phyloP scores from a whole-genome alignment of 116 monocot species.

The Posidonia oceanica region DNA sequence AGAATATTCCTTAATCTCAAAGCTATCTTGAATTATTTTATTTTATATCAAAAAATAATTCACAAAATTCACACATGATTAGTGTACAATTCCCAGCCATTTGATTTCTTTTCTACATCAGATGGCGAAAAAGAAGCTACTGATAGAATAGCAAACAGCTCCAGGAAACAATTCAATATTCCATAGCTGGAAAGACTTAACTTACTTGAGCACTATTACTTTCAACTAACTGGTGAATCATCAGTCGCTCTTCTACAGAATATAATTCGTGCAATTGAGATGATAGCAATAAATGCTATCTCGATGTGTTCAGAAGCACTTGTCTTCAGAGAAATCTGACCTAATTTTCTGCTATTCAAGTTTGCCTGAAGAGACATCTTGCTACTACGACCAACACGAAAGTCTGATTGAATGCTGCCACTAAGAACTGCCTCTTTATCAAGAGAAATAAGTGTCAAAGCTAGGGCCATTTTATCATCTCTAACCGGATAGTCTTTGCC shows the following conservation, averaged over 20 bases:
- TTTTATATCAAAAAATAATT: no score
- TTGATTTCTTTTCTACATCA: no score
- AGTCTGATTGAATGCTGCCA: conserved; percentile 55
- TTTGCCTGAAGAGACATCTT: conserved; percentile 57
- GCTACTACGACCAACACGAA: conserved; percentile 30
- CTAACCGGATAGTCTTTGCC: conserved; percentile 82
- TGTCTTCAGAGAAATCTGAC: conserved; percentile 48
- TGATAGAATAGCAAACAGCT: background rate
- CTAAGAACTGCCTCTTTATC: conserved; percentile 65
- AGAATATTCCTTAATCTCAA: no score
- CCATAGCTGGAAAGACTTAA: background rate
- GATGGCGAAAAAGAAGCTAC: no score
- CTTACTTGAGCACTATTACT: no score
- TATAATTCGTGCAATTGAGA: conserved; percentile 40
- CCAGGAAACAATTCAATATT: background rate
- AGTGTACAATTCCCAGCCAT: no score
- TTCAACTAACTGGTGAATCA: background rate
- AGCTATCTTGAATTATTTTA: no score
- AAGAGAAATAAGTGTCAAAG: conserved; percentile 37
- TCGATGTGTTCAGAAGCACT: conserved; percentile 49
- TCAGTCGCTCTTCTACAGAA: conserved; percentile 23
- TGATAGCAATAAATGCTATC: conserved; percentile 40
- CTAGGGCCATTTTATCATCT: conserved; percentile 49
- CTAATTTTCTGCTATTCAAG: conserved; percentile 58
- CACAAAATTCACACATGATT: no score